Evolutionary conservation across 2,329 filamentous ascomycete species (phyloP).

Genomic region (Parastagonospora avenae): DNA sequence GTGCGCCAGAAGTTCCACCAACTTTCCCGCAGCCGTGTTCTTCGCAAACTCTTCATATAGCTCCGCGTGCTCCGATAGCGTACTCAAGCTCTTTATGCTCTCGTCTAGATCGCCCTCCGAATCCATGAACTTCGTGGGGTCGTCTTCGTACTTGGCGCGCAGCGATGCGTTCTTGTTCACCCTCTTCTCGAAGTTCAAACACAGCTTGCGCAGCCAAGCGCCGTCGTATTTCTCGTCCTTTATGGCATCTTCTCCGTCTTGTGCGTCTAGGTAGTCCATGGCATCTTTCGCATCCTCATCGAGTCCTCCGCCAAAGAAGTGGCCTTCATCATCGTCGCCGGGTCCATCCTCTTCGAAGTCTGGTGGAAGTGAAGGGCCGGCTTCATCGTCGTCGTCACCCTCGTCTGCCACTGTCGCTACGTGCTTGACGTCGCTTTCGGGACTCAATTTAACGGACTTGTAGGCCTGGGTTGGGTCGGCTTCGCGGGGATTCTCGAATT

Average conservation of each 20-base stretch:
- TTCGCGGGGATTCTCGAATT: constrained; percentile 61
- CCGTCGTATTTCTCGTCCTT: constrained; percentile 78
- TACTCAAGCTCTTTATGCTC: constrained; percentile 83
- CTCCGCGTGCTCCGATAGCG: constrained; percentile 84
- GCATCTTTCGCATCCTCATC: constrained; percentile 79
- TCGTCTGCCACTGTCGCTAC: constrained; percentile 57
- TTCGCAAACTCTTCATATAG: constrained; percentile 81
- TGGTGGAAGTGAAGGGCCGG: constrained; percentile 60
- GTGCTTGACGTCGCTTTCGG: constrained; percentile 57
- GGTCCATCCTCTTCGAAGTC: constrained; percentile 62
- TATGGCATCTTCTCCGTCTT: constrained; percentile 59
- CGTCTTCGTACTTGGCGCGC: constrained; percentile 79
- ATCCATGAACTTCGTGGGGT: constrained; percentile 81
- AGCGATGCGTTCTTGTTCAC: constrained; percentile 91
- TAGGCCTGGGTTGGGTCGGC: constrained; percentile 63
- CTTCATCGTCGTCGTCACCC: constrained; percentile 48
- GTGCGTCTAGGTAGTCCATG: constrained; percentile 82
- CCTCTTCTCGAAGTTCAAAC: constrained; percentile 84
- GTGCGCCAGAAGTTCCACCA: constrained; percentile 84
- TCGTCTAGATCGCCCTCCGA: constrained; percentile 89
- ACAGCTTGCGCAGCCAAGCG: constrained; percentile 81
- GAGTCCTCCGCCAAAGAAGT: constrained; percentile 94
- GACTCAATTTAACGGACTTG: constrained; percentile 62
- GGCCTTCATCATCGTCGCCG: constrained; percentile 79
- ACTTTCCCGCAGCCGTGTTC: constrained; percentile 71